Percentiles rank a stretch among this genome's conserved stretches.
These are phyloP conservation scores for Clathrus columnatus DNA, from an alignment of 768 basidiomycete species.

Conservation along the genomic window DNA sequence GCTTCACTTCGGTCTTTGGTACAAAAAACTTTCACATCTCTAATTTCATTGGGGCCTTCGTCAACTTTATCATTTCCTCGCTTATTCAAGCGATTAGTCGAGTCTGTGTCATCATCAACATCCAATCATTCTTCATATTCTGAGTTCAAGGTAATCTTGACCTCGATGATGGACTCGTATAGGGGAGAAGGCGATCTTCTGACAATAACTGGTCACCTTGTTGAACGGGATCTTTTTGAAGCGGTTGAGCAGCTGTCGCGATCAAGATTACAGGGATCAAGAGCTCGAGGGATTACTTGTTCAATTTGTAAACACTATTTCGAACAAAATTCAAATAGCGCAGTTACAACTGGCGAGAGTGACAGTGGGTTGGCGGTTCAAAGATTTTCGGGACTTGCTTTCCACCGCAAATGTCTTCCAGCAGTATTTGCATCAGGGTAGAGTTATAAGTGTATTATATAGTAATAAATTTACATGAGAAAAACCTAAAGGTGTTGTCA, in stretches of 20 bases:
- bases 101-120: conserved; percentile 47
- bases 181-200: conserved; percentile 87
- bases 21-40: conserved; percentile 72
- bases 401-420: conserved; percentile 6
- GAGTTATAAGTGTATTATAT: neutral
- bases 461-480: neutral
- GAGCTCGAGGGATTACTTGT: conserved; percentile 7
- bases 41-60: conserved; percentile 78
- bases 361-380: conserved; percentile 3
- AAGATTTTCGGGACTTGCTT: neutral
- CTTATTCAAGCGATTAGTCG: conserved; percentile 86
- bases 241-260: conserved; percentile 50
- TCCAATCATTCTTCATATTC: conserved; percentile 65
- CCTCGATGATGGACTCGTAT: conserved; percentile 95
- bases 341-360: neutral
- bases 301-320: conserved; percentile 1
- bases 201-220: conserved; percentile 69
- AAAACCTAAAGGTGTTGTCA: too few relatives aligned
- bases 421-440: neutral
- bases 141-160: conserved; percentile 85
- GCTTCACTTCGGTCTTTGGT: conserved; percentile 61
- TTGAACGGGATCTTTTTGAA: conserved; percentile 76
- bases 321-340: neutral
- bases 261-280: conserved; percentile 49
- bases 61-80: conserved; percentile 81